Percentiles rank a stretch among this genome's conserved stretches.
Evolutionary conservation across 1,284 basidiomycete genomes (phyloP).

Genomic region (Cystobasidium pallidum): DNA sequence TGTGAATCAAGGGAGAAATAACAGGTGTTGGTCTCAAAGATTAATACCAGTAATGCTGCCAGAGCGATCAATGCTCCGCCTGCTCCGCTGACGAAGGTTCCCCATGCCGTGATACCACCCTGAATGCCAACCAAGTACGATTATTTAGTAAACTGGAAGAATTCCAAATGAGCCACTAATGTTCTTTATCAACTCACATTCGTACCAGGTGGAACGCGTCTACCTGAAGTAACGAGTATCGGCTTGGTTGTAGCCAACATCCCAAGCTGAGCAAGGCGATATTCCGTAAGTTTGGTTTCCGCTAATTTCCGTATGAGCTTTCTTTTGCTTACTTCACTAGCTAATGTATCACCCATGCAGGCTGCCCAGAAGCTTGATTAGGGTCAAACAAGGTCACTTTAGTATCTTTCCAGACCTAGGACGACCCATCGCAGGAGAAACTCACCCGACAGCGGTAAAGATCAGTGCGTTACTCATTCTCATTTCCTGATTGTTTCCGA

Average conservation of each 20-base stretch:
- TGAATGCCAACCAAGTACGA: slow-evolving; percentile 55
- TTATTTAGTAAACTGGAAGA: no score
- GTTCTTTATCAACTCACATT: slow-evolving; percentile 55
- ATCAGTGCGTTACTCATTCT: slow-evolving; percentile 64
- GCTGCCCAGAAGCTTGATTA: slow-evolving; percentile 69
- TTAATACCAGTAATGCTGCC: slow-evolving; percentile 65
- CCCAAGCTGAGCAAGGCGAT: slow-evolving; percentile 64
- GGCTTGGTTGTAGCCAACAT: slow-evolving; percentile 73
- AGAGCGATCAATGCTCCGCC: slow-evolving; percentile 76
- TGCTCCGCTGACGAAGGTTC: slow-evolving; percentile 70
- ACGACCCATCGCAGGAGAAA: slow-evolving; percentile 47
- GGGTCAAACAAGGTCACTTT: no score
- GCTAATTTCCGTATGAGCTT: no score
- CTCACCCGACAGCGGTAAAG: slow-evolving; percentile 71
- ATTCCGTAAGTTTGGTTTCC: no score
- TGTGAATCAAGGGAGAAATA: slow-evolving; percentile 55
- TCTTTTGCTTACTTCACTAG: slow-evolving; percentile 66
- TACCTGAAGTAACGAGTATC: slow-evolving; percentile 72
- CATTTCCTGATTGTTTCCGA: slow-evolving; percentile 49
- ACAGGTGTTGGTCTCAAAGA: slow-evolving; percentile 66
- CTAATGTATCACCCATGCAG: slow-evolving; percentile 79
- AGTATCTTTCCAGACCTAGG: neutral
- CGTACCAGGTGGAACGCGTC: slow-evolving; percentile 79
- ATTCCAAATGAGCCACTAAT: no score
- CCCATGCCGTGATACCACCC: slow-evolving; percentile 76